These are phyloP conservation scores for Trichoderma endophyticum DNA, from an alignment of 2,329 filamentous ascomycete species.

Conservation along the genomic window DNA sequence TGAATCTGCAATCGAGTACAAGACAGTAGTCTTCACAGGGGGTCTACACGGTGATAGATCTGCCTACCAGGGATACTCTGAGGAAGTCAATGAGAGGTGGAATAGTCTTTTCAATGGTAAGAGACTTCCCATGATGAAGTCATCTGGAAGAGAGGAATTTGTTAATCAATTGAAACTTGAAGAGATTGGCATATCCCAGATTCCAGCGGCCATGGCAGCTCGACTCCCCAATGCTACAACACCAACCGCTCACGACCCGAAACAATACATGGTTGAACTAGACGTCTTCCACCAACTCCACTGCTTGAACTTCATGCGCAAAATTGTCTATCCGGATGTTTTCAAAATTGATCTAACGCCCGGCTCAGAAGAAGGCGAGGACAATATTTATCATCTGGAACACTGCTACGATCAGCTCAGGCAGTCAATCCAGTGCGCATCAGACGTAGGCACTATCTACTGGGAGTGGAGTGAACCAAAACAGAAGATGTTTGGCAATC, in stretches of 20 bases:
- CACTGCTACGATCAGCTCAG: conserved; percentile 55
- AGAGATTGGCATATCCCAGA: conserved; percentile 55
- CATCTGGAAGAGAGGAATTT: neutral
- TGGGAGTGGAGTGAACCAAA: conserved; percentile 46
- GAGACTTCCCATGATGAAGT: neutral
- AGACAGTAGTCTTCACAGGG: conserved; percentile 47
- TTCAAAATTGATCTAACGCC: conserved; percentile 40
- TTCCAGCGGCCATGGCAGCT: conserved; percentile 50
- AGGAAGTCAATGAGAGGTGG: conserved; percentile 55
- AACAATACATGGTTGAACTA: conserved; percentile 49
- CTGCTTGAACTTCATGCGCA: conserved; percentile 46
- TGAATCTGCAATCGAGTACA: conserved; percentile 45
- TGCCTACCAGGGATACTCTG: conserved; percentile 51
- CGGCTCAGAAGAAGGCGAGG: conserved; percentile 43
- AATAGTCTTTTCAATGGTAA: conserved; percentile 42
- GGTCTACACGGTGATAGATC: conserved; percentile 44
- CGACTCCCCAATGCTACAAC: conserved; percentile 51
- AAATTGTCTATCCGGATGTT: conserved; percentile 48
- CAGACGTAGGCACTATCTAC: conserved; percentile 52
- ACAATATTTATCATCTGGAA: conserved; percentile 35
- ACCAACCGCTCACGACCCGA: conserved; percentile 51
- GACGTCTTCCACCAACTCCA: conserved; percentile 52
- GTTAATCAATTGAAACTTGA: neutral
- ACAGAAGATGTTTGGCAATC: conserved; percentile 50
- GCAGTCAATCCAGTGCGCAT: conserved; percentile 52